phyloP scores from a whole-genome alignment of 441 rosid genomes.

The Kokia cookei region DNA sequence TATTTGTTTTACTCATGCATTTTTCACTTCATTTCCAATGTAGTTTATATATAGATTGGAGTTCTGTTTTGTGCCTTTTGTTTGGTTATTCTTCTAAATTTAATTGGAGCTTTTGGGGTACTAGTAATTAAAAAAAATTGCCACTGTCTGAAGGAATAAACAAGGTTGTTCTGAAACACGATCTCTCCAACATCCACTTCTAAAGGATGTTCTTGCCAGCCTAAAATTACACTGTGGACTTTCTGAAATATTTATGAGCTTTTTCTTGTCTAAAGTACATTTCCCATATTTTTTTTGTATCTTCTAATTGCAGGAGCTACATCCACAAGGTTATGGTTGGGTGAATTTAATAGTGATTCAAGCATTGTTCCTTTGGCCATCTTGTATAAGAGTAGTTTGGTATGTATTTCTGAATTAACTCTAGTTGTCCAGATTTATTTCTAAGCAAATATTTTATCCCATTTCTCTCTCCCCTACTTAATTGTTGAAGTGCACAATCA shows the following conservation, averaged over 20 bases:
- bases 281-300: constrained; percentile 7
- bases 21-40: neutral
- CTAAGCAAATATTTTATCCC: neutral
- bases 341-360: constrained; percentile 42
- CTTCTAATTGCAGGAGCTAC: constrained; percentile 46
- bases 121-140: neutral
- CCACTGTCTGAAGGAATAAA: neutral
- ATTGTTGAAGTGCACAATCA: neutral
- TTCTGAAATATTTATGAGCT: neutral
- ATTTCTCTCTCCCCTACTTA: neutral
- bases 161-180: neutral
- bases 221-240: neutral
- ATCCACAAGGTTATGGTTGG: constrained; percentile 63
- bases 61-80: neutral
- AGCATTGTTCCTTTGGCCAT: constrained; percentile 60
- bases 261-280: neutral
- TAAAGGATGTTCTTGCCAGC: neutral
- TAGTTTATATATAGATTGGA: neutral
- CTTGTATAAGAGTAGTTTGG: constrained; percentile 47
- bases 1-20: neutral
- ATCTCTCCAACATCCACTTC: neutral
- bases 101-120: neutral
- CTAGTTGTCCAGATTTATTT: neutral
- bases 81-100: neutral
- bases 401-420: constrained; percentile 26